A percentile compares a stretch with the other conserved stretches of the same genome.
Evolutionary conservation across 2,329 filamentous ascomycete genomes (phyloP).

Genomic region (Fusarium virguliforme): DNA sequence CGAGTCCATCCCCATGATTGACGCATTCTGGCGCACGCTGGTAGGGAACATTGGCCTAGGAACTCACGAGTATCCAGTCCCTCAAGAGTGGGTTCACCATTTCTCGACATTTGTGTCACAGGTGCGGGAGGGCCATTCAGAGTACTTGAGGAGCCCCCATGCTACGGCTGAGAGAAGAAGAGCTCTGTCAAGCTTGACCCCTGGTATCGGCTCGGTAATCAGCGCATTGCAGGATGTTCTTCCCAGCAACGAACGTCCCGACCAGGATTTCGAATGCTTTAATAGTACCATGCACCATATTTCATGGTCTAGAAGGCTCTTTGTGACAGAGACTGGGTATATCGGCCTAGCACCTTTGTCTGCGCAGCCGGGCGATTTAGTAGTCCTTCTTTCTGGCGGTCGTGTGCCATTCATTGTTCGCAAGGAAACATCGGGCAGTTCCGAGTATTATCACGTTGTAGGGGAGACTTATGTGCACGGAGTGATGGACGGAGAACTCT

Average conservation of each 20-base stretch:
- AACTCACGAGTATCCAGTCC: neutral
- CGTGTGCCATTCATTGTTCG: slow-evolving; percentile 1
- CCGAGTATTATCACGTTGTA: neutral
- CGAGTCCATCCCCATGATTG: neutral
- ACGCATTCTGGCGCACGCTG: slow-evolving; percentile 10
- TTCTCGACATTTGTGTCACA: neutral
- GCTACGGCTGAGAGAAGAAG: neutral
- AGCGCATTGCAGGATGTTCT: neutral
- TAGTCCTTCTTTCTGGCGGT: neutral
- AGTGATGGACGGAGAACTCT: slow-evolving; percentile 1
- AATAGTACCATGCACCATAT: slow-evolving; percentile 2
- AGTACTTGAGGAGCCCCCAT: neutral
- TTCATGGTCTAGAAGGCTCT: neutral
- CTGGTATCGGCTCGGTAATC: neutral
- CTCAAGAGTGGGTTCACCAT: neutral
- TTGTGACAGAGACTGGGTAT: neutral
- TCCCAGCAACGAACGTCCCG: too few species aligned
- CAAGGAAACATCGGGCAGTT: neutral
- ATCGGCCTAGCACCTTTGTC: neutral
- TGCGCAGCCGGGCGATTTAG: neutral
- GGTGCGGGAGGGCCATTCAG: neutral
- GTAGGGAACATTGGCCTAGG: slow-evolving; percentile 1
- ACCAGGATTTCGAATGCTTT: neutral
- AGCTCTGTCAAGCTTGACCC: neutral
- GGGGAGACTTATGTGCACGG: neutral